Conservation (phyloP, 495 filamentous ascomycete species). For the Neurospora sp. region DNA sequence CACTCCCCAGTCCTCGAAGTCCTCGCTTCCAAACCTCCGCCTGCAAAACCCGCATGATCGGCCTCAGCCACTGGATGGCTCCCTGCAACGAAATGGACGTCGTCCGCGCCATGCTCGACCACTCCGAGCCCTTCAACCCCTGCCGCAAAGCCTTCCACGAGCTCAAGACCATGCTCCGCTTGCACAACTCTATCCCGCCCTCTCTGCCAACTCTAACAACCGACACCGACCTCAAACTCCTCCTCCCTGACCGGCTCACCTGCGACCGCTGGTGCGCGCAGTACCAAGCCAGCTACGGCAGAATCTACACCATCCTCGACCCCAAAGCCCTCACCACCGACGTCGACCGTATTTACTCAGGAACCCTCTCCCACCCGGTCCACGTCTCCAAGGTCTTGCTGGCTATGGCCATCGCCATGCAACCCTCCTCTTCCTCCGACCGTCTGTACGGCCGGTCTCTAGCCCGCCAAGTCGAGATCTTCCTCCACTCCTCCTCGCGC, state of each 20-base stretch:
- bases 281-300: slow-evolving; percentile 8
- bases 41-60: slow-evolving; percentile 12
- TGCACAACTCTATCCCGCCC: not conserved
- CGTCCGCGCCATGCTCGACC: slow-evolving; percentile 11
- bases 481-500: slow-evolving; percentile 1
- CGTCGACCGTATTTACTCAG: slow-evolving; percentile 3
- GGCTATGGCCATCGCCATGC: slow-evolving; percentile 12
- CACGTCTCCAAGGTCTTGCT: slow-evolving; percentile 7
- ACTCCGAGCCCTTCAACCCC: slow-evolving; percentile 6
- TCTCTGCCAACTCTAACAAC: not conserved
- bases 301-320: slow-evolving; percentile 13
- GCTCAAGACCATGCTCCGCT: slow-evolving; percentile 6
- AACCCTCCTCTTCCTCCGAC: slow-evolving; percentile 4
- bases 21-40: slow-evolving; percentile 1
- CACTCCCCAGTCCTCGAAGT: not conserved
- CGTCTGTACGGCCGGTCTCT: slow-evolving; percentile 5
- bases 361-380: slow-evolving; percentile 5
- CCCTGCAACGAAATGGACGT: slow-evolving; percentile 12
- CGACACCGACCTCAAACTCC: not conserved
- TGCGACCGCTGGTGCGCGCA: slow-evolving; percentile 6
- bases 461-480: slow-evolving; percentile 9
- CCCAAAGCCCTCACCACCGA: slow-evolving; percentile 1
- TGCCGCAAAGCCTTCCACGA: slow-evolving; percentile 10
- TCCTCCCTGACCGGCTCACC: slow-evolving; percentile 8
- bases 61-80: slow-evolving; percentile 15